phyloP scores from a whole-genome alignment of 495 filamentous ascomycete species.

The Tuber umbilicatum region DNA sequence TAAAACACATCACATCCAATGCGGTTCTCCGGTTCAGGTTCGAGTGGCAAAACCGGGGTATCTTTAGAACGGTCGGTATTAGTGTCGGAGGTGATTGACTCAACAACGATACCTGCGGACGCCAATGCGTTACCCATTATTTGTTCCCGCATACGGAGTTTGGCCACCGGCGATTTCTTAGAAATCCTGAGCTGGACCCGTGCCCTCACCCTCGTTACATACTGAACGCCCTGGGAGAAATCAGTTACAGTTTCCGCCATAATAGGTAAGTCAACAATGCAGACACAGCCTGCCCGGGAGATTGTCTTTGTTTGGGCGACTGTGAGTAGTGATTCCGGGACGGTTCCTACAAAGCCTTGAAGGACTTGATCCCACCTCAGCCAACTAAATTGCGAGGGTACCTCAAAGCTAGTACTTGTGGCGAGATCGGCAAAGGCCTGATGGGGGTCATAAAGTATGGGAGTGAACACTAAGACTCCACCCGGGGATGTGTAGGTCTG shows the following conservation, averaged over 20 bases:
- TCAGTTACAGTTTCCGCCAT: slow-evolving; percentile 14
- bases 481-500: slow-evolving; percentile 20
- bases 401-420: slow-evolving; percentile 11
- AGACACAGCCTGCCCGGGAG: neutral
- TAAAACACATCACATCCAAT: neutral
- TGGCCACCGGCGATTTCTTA: neutral
- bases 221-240: slow-evolving; percentile 13
- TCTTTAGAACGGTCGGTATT: neutral
- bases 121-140: neutral
- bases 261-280: neutral
- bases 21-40: neutral
- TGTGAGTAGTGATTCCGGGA: neutral
- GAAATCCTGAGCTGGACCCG: slow-evolving; percentile 13
- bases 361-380: neutral
- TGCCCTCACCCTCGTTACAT: slow-evolving; percentile 25
- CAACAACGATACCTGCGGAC: neutral
- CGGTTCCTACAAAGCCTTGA: neutral
- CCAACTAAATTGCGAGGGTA: neutral
- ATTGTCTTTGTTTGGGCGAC: neutral
- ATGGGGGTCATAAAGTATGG: slow-evolving; percentile 25
- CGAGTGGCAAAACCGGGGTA: too few species aligned
- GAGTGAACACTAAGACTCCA: slow-evolving; percentile 14
- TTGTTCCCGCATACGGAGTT: neutral
- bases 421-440: slow-evolving; percentile 12
- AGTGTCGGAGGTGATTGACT: neutral